Evolutionary conservation across 2,329 filamentous ascomycete species (phyloP), one percentile per base, ranked within the genome.

Genomic region (Claviceps paspali): DNA sequence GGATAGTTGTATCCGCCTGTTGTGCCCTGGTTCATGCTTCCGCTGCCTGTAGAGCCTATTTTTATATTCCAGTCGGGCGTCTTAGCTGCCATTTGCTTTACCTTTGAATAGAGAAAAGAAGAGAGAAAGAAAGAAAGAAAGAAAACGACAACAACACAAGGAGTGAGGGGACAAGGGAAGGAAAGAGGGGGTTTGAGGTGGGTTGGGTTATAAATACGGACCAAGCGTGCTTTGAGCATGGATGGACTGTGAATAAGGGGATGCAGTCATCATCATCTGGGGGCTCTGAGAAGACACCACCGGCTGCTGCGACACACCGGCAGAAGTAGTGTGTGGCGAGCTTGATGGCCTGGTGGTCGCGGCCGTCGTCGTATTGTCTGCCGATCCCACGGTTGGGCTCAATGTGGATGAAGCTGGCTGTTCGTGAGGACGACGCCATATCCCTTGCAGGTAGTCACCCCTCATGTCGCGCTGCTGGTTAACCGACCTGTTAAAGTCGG

Each of bases 401-500:
- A 66, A 55, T 45, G 47, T 61, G 26, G 62, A 65, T 36, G 64
- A 62, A 38, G 62, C 55, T 19, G 83, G 77, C 41, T 81, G 76
- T 52, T 95, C 85, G 46, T 92, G 86, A 9, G 82, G 79, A 43
- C 82, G 73, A 45, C 80, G 74, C 82, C 87, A 96, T 45, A 86
- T 72, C 38, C 76, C 77, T 38, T 88, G 78, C 45, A 93, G 67
- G 47, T 85, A 92, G 41, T 87, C 79, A 41, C 69, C 73, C 41
- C 91, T 81, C 59, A 82, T 79, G 28, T 76, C 76, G 41, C 88
- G 79, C 56, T 87, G 81, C 48, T 82, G 73, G 50, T 82, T 85
- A 36, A 96, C 67, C 33, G 73, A 72, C 49, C 91, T 85, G 62
- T 88, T 96, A 62, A 81, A 93, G 48, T 96, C 88, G 40, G 85